These are phyloP conservation scores for Mycena floridula DNA, from an alignment of 768 basidiomycete species.

Conservation along the genomic window DNA sequence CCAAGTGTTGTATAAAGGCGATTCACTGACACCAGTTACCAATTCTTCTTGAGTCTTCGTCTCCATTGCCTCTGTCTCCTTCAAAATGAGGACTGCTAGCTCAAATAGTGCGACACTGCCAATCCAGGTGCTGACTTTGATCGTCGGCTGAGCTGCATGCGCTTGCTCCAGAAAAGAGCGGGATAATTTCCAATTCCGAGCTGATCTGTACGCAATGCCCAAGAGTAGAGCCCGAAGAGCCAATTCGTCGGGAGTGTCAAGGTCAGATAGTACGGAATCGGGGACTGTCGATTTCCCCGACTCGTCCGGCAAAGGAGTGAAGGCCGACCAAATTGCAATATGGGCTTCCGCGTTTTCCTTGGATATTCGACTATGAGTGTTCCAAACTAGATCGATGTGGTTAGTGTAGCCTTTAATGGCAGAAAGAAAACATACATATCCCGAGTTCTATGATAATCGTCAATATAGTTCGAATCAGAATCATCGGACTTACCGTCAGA, in stretches of 20 bases:
- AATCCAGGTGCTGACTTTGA: conserved; percentile 62
- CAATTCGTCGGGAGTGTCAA: conserved; percentile 68
- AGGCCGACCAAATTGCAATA: conserved; percentile 43
- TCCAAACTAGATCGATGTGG: conserved; percentile 55
- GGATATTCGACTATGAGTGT: conserved; percentile 60
- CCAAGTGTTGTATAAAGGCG: neutral
- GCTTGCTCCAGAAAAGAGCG: conserved; percentile 39
- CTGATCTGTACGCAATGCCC: conserved; percentile 59
- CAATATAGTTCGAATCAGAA: too few species aligned
- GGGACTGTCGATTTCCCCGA: conserved; percentile 6
- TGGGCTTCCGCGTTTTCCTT: conserved; percentile 49
- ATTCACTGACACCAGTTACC: too few species aligned
- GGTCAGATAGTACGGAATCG: too few species aligned
- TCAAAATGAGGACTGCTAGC: conserved; percentile 63
- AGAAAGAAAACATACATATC: conserved; percentile 45
- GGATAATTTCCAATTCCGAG: conserved; percentile 29
- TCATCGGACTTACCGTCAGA: too few species aligned
- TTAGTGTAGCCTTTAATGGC: neutral
- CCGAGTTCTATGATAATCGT: too few species aligned
- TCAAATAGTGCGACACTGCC: conserved; percentile 64
- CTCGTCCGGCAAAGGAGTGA: conserved; percentile 16
- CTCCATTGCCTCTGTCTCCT: conserved; percentile 38
- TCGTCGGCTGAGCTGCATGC: conserved; percentile 27
- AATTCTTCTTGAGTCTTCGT: too few species aligned
- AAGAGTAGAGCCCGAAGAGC: conserved; percentile 65